phyloP scores from a whole-genome alignment of 2,329 filamentous ascomycete species.

The Cladosporium sp. region DNA sequence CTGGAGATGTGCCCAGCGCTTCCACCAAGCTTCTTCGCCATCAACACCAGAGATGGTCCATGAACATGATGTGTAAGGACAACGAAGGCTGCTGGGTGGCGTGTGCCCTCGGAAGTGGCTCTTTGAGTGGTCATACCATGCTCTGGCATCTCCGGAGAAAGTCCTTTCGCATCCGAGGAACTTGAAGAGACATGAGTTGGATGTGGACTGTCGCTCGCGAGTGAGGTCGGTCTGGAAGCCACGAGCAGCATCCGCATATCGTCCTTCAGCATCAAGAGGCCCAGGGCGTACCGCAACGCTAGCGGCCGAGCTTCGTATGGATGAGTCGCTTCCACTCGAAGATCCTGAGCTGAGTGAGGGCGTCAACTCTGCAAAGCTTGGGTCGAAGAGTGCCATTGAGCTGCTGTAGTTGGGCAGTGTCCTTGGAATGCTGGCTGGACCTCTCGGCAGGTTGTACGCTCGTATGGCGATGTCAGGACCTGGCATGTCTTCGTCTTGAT shows the following conservation, averaged over 20 bases:
- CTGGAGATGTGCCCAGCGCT: slow-evolving; percentile 17
- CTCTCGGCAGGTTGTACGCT: neutral
- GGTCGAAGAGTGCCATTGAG: neutral
- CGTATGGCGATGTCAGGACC: neutral
- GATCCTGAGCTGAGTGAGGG: slow-evolving; percentile 3
- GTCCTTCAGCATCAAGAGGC: neutral
- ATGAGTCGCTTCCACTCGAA: slow-evolving; percentile 1
- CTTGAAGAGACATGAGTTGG: slow-evolving; percentile 16
- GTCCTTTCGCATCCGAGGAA: slow-evolving; percentile 18
- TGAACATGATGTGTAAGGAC: slow-evolving; percentile 18
- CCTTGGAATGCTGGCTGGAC: slow-evolving; percentile 4
- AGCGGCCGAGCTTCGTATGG: neutral
- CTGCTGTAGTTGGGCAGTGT: neutral
- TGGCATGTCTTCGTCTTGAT: neutral
- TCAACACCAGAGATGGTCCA: slow-evolving; percentile 3
- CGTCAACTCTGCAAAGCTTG: neutral
- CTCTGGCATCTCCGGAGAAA: neutral
- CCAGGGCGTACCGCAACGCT: neutral
- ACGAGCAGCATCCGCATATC: neutral
- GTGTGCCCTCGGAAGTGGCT: slow-evolving; percentile 14
- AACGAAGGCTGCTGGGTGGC: slow-evolving; percentile 15
- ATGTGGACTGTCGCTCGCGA: neutral
- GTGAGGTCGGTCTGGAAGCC: neutral
- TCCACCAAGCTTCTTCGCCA: slow-evolving; percentile 17
- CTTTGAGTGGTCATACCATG: slow-evolving; percentile 19